Evolutionary conservation across 78 protist genomes (phyloP), one percentile per base, ranked within the genome.

Genomic region (Andalucia godoyi): DNA sequence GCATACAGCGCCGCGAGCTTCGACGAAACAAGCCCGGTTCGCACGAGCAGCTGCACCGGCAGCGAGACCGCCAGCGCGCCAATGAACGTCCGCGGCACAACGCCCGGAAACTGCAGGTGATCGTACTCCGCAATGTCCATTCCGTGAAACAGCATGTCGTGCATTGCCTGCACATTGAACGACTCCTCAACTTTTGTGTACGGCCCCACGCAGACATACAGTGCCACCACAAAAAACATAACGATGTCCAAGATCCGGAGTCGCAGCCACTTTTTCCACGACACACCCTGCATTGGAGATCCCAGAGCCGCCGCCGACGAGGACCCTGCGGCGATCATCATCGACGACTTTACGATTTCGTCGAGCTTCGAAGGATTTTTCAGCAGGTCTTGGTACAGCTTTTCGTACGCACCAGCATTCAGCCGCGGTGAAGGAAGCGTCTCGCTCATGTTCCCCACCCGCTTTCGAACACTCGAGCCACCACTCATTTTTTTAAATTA

Each of bases 181-280:
- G 78, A 55, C 54, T 93, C 97, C 69, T 93, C 97, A 10, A 93
- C 97, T 62, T 93, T 87, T 9, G 88, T 84, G 67, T 1, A 66
- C 9, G 83, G 79, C 62, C 49, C n/a, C 25, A 34, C 34, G 30
- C 10, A 5, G 12, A 52, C 17, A 34, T 60, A 41, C 32, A 30
- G 29, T 2, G 33, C 15, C 25, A 38, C 3, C 6, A 70, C 23
- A 23, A 27, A 25, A 9, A 66, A 2, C 58, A 3, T 33, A 10
- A 2, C 3, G 2, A 2, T 66, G 61, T 45, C 58, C 66, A 79
- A 79, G 73, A 46, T 66, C 23, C 52, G n/a, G n/a, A n/a, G n/a
- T n/a, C n/a, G n/a, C n/a, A n/a, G n/a, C n/a, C n/a, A n/a, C n/a
- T n/a, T n/a, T n/a, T n/a, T n/a, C n/a, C n/a, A n/a, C n/a, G n/a